phyloP scores from a whole-genome alignment of 1,139 yeast genomes.

The Debaryomyces udenii region DNA sequence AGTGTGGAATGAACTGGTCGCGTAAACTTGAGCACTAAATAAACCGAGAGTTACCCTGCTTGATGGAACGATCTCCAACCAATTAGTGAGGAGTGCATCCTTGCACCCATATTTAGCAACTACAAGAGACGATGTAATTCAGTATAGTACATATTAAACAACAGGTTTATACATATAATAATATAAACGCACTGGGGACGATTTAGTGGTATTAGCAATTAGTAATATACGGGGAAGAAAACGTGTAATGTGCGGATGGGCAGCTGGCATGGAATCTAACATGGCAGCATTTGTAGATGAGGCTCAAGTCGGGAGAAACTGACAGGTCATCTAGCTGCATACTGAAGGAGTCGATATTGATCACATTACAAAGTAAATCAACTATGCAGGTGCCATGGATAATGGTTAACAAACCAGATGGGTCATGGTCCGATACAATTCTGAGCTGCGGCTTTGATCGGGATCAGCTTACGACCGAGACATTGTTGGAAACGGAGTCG shows the following conservation, averaged over 20 bases:
- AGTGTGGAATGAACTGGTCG: background rate
- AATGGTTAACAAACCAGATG: too few relatives aligned
- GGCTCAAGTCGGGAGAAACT: too few relatives aligned
- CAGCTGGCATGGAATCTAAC: background rate
- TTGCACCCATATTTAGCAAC: conserved; percentile 1
- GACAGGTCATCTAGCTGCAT: too few relatives aligned
- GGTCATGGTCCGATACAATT: too few relatives aligned
- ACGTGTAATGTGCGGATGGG: background rate
- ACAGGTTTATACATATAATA: conserved; percentile 4
- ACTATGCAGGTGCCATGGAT: too few relatives aligned
- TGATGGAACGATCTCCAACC: background rate
- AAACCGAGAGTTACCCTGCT: conserved; percentile 8
- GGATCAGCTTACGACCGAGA: conserved; percentile 7
- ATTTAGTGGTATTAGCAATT: background rate
- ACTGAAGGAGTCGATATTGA: too few relatives aligned
- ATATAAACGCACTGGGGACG: conserved; percentile 3
- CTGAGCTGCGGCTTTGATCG: too few relatives aligned
- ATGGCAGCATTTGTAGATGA: too few relatives aligned
- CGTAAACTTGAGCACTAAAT: background rate
- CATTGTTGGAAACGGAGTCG: conserved; percentile 5
- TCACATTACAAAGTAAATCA: too few relatives aligned
- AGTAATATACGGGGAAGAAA: background rate
- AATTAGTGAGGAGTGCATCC: background rate
- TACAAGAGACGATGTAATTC: background rate
- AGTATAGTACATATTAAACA: conserved; percentile 9